Evolutionary conservation across 768 basidiomycete genomes (phyloP).

Genomic region (Suillus sp.): DNA sequence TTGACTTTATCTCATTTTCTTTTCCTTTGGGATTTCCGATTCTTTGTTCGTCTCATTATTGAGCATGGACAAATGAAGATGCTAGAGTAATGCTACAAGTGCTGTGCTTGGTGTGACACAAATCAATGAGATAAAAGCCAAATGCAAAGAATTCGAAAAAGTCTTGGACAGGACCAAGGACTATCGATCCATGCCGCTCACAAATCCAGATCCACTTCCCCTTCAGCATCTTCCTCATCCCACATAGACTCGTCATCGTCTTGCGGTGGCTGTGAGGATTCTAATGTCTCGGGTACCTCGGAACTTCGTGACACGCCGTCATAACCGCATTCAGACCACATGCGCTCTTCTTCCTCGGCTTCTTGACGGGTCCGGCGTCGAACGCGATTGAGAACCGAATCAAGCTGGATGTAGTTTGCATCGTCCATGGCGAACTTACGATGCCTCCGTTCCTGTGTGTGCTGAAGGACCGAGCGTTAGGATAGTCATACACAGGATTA

Average conservation of each 20-base stretch:
- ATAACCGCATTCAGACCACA: slow-evolving; percentile 11
- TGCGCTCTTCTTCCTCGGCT: slow-evolving; percentile 29
- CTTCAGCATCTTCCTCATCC: slow-evolving; percentile 25
- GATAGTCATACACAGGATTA: not conserved
- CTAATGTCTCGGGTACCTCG: slow-evolving; percentile 25
- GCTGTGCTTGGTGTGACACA: slow-evolving; percentile 7
- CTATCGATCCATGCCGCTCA: slow-evolving; percentile 19
- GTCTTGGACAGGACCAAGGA: slow-evolving; percentile 9
- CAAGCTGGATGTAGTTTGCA: slow-evolving; percentile 78
- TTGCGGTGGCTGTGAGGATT: slow-evolving; percentile 21
- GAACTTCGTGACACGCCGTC: slow-evolving; percentile 17
- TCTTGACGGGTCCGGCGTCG: slow-evolving; percentile 41
- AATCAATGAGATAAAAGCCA: slow-evolving; percentile 20
- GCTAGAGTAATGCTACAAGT: slow-evolving; percentile 27
- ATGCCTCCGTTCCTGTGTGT: slow-evolving; percentile 72
- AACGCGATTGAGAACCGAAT: slow-evolving; percentile 69
- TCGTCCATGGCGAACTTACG: slow-evolving; percentile 78
- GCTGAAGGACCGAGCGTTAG: slow-evolving; percentile 47
- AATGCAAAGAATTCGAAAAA: slow-evolving; percentile 22
- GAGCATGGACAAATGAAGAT: slow-evolving; percentile 11
- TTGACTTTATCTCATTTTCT: slow-evolving; percentile 19
- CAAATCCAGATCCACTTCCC: slow-evolving; percentile 23
- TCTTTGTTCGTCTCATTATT: slow-evolving; percentile 3
- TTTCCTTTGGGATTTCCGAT: not conserved
- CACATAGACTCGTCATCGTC: slow-evolving; percentile 26